Conservation (phyloP, 73 alveolate species). For the Tetrahymena borealis region DNA sequence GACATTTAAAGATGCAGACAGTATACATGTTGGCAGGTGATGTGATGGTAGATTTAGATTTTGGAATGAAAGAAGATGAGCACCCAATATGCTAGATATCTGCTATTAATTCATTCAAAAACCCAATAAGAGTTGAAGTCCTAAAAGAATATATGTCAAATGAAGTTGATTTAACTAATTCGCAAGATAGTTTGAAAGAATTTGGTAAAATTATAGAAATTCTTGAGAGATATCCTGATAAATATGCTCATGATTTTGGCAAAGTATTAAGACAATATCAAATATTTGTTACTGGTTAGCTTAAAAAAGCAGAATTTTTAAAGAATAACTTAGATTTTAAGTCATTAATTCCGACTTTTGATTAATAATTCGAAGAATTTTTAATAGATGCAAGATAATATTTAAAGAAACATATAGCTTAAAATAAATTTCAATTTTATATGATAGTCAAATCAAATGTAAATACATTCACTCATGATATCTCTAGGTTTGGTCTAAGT, state of each 20-base stretch:
- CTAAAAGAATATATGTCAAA: background rate
- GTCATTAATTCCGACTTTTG: background rate
- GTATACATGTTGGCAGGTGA: background rate
- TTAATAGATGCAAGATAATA: background rate
- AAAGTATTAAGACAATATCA: background rate
- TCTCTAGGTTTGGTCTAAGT: background rate
- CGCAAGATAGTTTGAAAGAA: background rate
- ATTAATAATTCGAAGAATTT: background rate
- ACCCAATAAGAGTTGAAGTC: background rate
- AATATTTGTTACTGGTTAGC: background rate
- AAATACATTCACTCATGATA: background rate
- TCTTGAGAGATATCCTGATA: background rate
- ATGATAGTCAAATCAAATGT: background rate
- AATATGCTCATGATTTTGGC: background rate
- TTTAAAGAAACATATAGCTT: background rate
- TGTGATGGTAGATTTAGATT: background rate
- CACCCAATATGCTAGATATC: background rate
- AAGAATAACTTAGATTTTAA: background rate
- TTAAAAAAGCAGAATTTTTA: background rate
- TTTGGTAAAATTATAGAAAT: background rate
- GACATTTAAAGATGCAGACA: background rate
- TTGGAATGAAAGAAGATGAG: background rate
- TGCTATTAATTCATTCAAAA: background rate
- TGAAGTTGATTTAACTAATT: background rate
- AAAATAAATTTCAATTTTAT: background rate